A percentile compares a stretch with the other conserved stretches of the same genome.
Conservation (phyloP, 352 stramenopile genomes). For the Globisporangium heterothallicum region DNA sequence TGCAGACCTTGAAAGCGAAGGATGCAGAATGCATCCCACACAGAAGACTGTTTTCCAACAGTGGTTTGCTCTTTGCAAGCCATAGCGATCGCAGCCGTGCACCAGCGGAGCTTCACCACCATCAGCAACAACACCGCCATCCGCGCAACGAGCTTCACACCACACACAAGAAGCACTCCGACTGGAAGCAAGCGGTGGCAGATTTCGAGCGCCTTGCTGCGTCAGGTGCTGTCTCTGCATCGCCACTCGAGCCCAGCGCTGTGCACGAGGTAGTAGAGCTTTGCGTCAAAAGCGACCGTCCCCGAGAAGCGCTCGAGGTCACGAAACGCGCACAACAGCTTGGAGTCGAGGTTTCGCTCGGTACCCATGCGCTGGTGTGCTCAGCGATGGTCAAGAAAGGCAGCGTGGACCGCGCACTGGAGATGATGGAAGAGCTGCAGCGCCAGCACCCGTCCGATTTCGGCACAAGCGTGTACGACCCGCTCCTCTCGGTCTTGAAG, state of each 20-base stretch:
- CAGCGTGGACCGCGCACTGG: conserved; percentile 36
- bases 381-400: conserved; percentile 44
- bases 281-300: conserved; percentile 37
- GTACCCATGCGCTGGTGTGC: conserved; percentile 42
- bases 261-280: conserved; percentile 28
- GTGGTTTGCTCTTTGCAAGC: neutral
- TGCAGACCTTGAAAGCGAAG: neutral
- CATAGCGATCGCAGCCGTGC: neutral
- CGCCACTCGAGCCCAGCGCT: conserved; percentile 12
- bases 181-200: conserved; percentile 43
- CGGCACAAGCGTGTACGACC: conserved; percentile 30
- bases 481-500: conserved; percentile 54
- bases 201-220: conserved; percentile 34
- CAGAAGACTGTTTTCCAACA: too few relatives aligned
- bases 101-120: neutral
- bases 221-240: conserved; percentile 12
- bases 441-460: conserved; percentile 19
- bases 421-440: conserved; percentile 25
- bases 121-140: neutral
- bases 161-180: neutral
- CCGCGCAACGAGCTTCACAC: neutral
- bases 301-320: conserved; percentile 48
- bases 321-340: conserved; percentile 32
- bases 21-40: neutral
- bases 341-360: conserved; percentile 26